phyloP scores from a whole-genome alignment of 306 rosid species.

The Rubus idaeus region DNA sequence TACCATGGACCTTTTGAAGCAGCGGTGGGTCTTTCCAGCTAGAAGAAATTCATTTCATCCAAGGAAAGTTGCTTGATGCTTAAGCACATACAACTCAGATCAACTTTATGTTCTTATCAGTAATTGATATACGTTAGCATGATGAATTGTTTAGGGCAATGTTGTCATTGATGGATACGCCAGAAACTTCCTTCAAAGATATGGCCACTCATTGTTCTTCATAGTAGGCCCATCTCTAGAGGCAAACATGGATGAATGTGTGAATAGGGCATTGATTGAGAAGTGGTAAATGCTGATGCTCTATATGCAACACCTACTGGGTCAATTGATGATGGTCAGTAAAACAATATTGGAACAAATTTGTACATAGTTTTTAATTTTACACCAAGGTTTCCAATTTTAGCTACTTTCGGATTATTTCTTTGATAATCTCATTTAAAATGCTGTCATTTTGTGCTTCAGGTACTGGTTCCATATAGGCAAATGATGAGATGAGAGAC shows the following conservation, averaged over 20 bases:
- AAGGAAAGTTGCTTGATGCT: conserved; percentile 59
- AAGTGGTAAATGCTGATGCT: conserved; percentile 77
- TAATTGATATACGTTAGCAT: conserved; percentile 14
- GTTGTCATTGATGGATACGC: conserved; percentile 68
- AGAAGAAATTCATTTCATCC: conserved; percentile 66
- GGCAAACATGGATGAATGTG: conserved; percentile 57
- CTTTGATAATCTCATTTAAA: conserved; percentile 22
- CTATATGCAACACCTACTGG: conserved; percentile 87
- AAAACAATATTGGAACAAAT: conserved; percentile 17
- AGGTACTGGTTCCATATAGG: conserved; percentile 98
- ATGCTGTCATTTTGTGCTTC: conserved; percentile 45
- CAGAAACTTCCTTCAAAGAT: conserved; percentile 77
- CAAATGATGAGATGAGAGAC: conserved; percentile 97
- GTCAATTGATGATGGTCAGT: conserved; percentile 94
- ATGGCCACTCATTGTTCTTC: conserved; percentile 85
- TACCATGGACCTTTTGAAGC: conserved; percentile 92
- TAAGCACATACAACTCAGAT: neutral
- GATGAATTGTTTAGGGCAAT: conserved; percentile 53
- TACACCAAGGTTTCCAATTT: neutral
- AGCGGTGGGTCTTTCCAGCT: conserved; percentile 75
- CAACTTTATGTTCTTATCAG: neutral
- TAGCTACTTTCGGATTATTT: neutral
- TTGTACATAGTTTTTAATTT: neutral
- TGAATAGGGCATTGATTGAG: conserved; percentile 66
- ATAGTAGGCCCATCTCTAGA: conserved; percentile 71